Conservation (phyloP, 345 rosid species). For the Gynandropsis gynandra region DNA sequence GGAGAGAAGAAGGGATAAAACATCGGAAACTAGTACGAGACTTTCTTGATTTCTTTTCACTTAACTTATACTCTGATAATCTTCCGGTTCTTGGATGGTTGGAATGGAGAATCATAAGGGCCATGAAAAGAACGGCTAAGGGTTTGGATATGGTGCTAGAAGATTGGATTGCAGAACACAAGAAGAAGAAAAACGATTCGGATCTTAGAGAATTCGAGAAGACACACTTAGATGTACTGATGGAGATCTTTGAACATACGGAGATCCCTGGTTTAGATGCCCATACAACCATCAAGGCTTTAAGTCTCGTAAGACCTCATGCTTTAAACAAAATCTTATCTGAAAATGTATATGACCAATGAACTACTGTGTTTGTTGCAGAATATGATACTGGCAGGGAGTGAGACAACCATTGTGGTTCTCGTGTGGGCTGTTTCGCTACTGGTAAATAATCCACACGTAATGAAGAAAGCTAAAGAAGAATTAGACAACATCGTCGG, state of each 20-base stretch:
- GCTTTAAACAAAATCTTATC: not conserved
- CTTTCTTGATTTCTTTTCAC: conserved; percentile 23
- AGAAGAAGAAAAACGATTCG: not conserved
- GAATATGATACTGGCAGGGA: conserved; percentile 48
- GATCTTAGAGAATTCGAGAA: not conserved
- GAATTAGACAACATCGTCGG: conserved; percentile 33
- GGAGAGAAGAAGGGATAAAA: conserved; percentile 14
- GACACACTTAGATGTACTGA: not conserved
- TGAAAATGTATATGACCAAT: too few species aligned
- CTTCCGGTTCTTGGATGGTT: conserved; percentile 37
- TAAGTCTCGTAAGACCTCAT: conserved; percentile 12
- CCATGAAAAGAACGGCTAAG: conserved; percentile 33
- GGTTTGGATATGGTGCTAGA: conserved; percentile 27
- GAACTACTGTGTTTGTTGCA: conserved; percentile 1
- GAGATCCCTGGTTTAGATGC: not conserved
- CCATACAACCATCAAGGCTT: not conserved
- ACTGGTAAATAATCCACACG: conserved; percentile 30
- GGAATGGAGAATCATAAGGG: conserved; percentile 25
- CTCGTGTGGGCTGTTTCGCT: conserved; percentile 39
- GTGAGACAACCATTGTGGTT: conserved; percentile 34
- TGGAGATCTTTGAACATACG: not conserved
- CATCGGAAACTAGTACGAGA: conserved; percentile 17
- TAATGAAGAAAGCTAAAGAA: conserved; percentile 31
- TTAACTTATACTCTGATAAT: conserved; percentile 29
- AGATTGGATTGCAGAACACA: conserved; percentile 41